These are phyloP conservation scores for Fusarium graminum DNA, from an alignment of 2,329 filamentous ascomycete genomes.

Conservation along the genomic window DNA sequence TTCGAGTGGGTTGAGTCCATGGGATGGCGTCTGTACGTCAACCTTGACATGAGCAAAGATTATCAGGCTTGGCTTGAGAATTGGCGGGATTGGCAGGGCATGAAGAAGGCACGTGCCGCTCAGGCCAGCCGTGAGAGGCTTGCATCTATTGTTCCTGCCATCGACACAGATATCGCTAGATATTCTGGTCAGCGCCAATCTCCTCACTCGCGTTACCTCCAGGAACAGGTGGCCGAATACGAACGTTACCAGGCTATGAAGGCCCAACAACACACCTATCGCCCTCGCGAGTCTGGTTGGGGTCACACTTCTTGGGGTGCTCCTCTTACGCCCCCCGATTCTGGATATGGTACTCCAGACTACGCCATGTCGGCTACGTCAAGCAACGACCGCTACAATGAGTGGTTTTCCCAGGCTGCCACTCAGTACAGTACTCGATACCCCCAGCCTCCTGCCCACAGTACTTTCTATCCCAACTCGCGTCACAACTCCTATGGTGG, in stretches of 20 bases:
- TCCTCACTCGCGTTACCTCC: constrained; percentile 62
- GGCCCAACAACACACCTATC: constrained; percentile 57
- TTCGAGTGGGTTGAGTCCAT: constrained; percentile 88
- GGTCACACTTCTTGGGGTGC: constrained; percentile 61
- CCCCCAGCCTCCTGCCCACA: constrained; percentile 58
- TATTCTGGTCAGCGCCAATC: constrained; percentile 56
- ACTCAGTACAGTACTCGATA: constrained; percentile 61
- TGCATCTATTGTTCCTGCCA: constrained; percentile 61
- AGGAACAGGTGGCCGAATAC: constrained; percentile 68
- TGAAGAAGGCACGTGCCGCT: constrained; percentile 66
- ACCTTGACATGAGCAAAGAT: constrained; percentile 81
- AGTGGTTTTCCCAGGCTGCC: constrained; percentile 66
- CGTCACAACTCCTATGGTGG: constrained; percentile 58
- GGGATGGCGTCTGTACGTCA: constrained; percentile 87
- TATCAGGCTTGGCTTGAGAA: constrained; percentile 73
- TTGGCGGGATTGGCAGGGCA: constrained; percentile 69
- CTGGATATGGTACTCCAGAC: constrained; percentile 72
- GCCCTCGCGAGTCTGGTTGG: constrained; percentile 61
- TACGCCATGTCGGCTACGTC: constrained; percentile 68
- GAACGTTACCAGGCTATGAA: constrained; percentile 64
- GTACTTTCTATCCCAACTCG: constrained; percentile 55
- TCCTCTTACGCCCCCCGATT: constrained; percentile 71
- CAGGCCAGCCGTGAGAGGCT: constrained; percentile 65
- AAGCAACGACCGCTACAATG: constrained; percentile 67
- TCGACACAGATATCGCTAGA: constrained; percentile 59